A percentile compares a stretch with the other conserved stretches of the same genome.
Evolutionary conservation across 2,329 filamentous ascomycete species (phyloP).

Genomic region (Sphaerostilbella broomeana): DNA sequence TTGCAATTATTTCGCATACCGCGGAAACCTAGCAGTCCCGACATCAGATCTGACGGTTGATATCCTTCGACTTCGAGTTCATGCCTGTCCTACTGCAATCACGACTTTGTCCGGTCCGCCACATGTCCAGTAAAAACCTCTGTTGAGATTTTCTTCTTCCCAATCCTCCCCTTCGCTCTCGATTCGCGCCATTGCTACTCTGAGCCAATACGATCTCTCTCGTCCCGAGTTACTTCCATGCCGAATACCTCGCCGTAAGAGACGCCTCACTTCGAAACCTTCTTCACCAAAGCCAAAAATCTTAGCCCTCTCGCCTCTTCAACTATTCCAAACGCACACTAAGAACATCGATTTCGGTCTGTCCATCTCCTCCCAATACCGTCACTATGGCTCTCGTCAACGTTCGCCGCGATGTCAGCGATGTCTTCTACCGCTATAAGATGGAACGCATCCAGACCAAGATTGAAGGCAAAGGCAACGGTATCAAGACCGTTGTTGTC

Average conservation of each 20-base stretch:
- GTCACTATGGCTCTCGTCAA: constrained; percentile 94
- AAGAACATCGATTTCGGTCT: too few species aligned
- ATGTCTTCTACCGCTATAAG: constrained; percentile 99
- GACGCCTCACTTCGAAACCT: too few species aligned
- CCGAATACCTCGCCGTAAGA: constrained; percentile 20
- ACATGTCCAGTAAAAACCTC: constrained; percentile 50
- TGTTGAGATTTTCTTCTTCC: constrained; percentile 36
- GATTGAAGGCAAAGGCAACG: constrained; percentile 99
- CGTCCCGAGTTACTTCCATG: constrained; percentile 33
- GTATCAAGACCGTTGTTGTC: constrained; percentile 97
- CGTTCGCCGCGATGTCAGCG: constrained; percentile 94
- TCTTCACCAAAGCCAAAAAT: too few species aligned
- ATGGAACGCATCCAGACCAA: constrained; percentile 99
- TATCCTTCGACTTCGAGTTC: constrained; percentile 40
- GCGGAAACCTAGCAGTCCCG: constrained; percentile 86
- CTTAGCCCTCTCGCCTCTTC: too few species aligned
- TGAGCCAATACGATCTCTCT: constrained; percentile 22
- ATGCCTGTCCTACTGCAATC: constrained; percentile 50
- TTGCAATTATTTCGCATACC: constrained; percentile 95
- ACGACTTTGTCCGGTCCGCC: constrained; percentile 43
- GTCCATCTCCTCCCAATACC: constrained; percentile 32
- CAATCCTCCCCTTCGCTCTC: constrained; percentile 7
- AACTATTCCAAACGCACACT: too few species aligned
- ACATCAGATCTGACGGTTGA: constrained; percentile 93
- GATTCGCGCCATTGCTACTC: constrained; percentile 1